Conservation (phyloP, 2,329 filamentous ascomycete species). For the Bipolaris gigantea region DNA sequence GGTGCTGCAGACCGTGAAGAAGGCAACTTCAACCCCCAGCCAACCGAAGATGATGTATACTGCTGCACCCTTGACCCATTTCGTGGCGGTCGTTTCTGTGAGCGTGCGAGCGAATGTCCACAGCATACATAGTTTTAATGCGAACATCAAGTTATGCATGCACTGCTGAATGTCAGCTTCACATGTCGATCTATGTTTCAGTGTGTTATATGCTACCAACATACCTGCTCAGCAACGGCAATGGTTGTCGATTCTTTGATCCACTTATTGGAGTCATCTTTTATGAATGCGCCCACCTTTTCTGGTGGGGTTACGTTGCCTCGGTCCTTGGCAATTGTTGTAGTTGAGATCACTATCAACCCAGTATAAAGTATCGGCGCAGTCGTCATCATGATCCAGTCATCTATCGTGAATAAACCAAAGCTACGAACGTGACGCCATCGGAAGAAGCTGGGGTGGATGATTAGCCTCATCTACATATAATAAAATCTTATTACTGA, state of each 20-base stretch:
- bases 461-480: neutral
- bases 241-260: constrained; percentile 52
- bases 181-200: neutral
- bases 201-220: constrained; percentile 1
- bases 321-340: constrained; percentile 47
- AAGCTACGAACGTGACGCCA: constrained; percentile 29
- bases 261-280: constrained; percentile 46
- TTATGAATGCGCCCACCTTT: constrained; percentile 41
- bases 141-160: constrained; percentile 63
- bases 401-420: constrained; percentile 27
- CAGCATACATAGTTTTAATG: constrained; percentile 60
- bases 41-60: constrained; percentile 54
- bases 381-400: constrained; percentile 22
- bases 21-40: constrained; percentile 57
- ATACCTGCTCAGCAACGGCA: constrained; percentile 49
- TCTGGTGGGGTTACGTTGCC: constrained; percentile 49
- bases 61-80: constrained; percentile 53
- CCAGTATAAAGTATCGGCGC: constrained; percentile 40
- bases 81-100: constrained; percentile 50
- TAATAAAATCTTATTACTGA: constrained; percentile 15
- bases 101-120: constrained; percentile 61
- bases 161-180: constrained; percentile 54
- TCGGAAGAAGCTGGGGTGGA: constrained; percentile 27
- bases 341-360: constrained; percentile 48
- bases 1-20: constrained; percentile 57